These are phyloP conservation scores for Syncephalastrum racemosum DNA, from an alignment of 371 early-diverging fungal genomes.

Conservation along the genomic window DNA sequence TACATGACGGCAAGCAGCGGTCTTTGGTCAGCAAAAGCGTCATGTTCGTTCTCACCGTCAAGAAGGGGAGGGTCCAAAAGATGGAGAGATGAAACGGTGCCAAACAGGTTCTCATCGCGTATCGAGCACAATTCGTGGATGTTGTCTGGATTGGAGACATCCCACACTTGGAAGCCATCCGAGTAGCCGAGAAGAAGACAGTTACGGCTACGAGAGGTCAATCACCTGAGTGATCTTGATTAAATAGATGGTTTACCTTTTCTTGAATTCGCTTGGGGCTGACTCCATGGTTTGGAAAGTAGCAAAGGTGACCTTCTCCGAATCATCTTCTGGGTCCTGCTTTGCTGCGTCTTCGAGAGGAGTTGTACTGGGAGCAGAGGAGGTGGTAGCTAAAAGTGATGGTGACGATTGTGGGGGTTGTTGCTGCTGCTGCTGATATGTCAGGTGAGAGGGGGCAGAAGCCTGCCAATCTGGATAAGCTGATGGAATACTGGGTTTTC, in stretches of 20 bases:
- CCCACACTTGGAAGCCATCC: slow-evolving; percentile 85
- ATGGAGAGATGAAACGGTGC: slow-evolving; percentile 53
- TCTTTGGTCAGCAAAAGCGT: slow-evolving; percentile 32
- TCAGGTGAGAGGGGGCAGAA: slow-evolving; percentile 20
- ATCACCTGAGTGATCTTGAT: background rate
- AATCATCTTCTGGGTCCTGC: slow-evolving; percentile 22
- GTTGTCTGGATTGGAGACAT: slow-evolving; percentile 67
- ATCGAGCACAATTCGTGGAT: slow-evolving; percentile 73
- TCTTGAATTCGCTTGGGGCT: slow-evolving; percentile 7
- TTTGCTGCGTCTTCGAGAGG: slow-evolving; percentile 11
- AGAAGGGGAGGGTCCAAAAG: slow-evolving; percentile 23
- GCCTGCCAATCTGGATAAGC: slow-evolving; percentile 31
- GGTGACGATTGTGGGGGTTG: slow-evolving; percentile 10
- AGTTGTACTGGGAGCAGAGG: slow-evolving; percentile 3
- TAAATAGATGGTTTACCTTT: background rate
- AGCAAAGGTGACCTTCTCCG: slow-evolving; percentile 34
- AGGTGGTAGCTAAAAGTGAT: slow-evolving; percentile 10
- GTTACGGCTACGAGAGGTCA: slow-evolving; percentile 29
- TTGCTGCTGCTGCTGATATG: slow-evolving; percentile 29
- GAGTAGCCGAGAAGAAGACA: slow-evolving; percentile 74
- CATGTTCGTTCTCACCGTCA: slow-evolving; percentile 17
- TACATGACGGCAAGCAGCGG: slow-evolving; percentile 57
- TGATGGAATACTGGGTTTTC: slow-evolving; percentile 38
- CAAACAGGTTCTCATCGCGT: slow-evolving; percentile 48
- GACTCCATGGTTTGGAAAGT: slow-evolving; percentile 30